Percentiles rank a stretch among this genome's conserved stretches.
Conservation (phyloP, 2,329 filamentous ascomycete genomes). For the Paramyrothecium sp. region DNA sequence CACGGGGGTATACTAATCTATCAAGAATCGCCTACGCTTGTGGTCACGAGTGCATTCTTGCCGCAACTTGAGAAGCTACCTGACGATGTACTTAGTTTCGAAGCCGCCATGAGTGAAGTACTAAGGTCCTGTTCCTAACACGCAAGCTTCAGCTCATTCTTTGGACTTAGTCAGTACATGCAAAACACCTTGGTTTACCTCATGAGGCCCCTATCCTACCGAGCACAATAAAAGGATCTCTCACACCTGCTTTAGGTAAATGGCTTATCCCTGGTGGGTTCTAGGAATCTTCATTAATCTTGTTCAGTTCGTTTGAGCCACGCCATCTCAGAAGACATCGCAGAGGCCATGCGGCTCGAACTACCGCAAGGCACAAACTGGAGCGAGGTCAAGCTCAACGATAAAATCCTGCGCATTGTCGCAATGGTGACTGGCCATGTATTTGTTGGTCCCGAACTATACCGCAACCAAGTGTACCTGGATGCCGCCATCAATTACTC, state of each 20-base stretch:
- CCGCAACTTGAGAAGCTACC: background rate
- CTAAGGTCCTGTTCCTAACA: background rate
- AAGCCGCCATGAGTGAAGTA: background rate
- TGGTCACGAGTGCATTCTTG: background rate
- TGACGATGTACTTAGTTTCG: background rate
- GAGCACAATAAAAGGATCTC: background rate
- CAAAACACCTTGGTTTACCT: background rate
- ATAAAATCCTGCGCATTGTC: conserved; percentile 41
- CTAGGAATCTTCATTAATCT: background rate
- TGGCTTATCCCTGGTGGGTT: background rate
- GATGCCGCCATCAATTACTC: conserved; percentile 48
- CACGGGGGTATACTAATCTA: background rate
- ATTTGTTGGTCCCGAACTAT: conserved; percentile 46
- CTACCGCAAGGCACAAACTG: conserved; percentile 36
- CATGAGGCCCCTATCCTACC: background rate
- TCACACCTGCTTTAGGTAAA: background rate
- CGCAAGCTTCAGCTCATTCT: background rate
- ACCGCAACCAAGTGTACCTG: conserved; percentile 41
- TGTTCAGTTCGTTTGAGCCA: conserved; percentile 28
- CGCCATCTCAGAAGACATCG: conserved; percentile 35
- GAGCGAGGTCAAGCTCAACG: conserved; percentile 37
- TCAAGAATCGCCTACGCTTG: background rate
- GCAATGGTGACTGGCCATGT: conserved; percentile 44
- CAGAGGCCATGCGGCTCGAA: conserved; percentile 26
- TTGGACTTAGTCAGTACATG: background rate